phyloP scores from a whole-genome alignment of 116 monocot genomes.

The Dioscorea cayenensis region DNA sequence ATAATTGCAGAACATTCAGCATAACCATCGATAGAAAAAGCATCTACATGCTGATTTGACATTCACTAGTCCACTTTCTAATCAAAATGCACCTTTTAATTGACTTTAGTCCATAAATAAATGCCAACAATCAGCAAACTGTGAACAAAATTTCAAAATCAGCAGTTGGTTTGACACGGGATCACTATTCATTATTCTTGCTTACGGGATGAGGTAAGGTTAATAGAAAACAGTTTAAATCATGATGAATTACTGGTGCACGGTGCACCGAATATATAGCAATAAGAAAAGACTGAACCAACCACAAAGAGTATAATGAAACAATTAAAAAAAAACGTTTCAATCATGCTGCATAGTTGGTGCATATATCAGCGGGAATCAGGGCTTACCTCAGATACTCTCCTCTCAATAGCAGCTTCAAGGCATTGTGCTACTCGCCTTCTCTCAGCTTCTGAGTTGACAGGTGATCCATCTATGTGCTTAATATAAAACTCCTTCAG shows the following conservation, averaged over 20 bases:
- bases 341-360: neutral
- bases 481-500: conserved; percentile 50
- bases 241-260: no score
- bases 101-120: no score
- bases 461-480: conserved; percentile 46
- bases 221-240: no score
- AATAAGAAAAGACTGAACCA: neutral
- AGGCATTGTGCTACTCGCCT: conserved; percentile 39
- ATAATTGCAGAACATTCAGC: neutral
- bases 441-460: conserved; percentile 41
- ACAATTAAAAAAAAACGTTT: neutral
- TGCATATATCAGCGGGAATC: neutral
- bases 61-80: no score
- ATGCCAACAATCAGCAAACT: no score
- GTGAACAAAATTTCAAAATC: no score
- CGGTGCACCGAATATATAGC: no score
- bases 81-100: no score
- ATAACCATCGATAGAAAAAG: neutral
- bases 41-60: neutral
- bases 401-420: conserved; percentile 54
- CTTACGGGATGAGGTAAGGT: no score
- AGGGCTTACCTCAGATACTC: conserved; percentile 33
- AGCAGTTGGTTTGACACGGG: no score
- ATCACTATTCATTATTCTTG: no score
- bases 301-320: neutral